Conservation (phyloP, 768 basidiomycete genomes). For the Rhizopogon vinicolor region DNA sequence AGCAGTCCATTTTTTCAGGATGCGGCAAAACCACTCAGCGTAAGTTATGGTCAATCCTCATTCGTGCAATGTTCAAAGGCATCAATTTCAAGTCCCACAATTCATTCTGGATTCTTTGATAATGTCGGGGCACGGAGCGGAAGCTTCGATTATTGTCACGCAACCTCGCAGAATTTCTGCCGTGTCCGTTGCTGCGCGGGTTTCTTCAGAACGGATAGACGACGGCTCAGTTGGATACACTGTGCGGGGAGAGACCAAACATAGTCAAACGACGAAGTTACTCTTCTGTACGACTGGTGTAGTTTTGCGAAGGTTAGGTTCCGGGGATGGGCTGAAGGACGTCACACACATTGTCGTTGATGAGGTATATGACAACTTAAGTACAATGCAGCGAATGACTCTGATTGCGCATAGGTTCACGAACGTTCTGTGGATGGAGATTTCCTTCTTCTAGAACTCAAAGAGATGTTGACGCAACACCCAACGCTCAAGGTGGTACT, state of each 20-base stretch:
- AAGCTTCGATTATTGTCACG: slow-evolving; percentile 76
- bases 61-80: neutral
- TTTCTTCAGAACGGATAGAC: slow-evolving; percentile 73
- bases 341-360: slow-evolving; percentile 88
- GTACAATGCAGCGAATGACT: neutral
- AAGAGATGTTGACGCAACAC: slow-evolving; percentile 65
- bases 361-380: slow-evolving; percentile 50
- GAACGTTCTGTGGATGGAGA: slow-evolving; percentile 92
- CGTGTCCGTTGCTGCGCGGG: slow-evolving; percentile 82
- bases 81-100: slow-evolving; percentile 62
- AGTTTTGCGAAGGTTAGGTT: slow-evolving; percentile 73
- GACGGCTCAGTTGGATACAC: slow-evolving; percentile 84
- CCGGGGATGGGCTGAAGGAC: slow-evolving; percentile 62
- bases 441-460: slow-evolving; percentile 80
- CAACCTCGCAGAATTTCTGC: slow-evolving; percentile 90
- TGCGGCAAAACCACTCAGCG: slow-evolving; percentile 91
- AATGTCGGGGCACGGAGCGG: slow-evolving; percentile 48
- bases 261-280: slow-evolving; percentile 61
- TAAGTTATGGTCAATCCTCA: slow-evolving; percentile 25
- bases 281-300: slow-evolving; percentile 95
- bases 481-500: slow-evolving; percentile 71
- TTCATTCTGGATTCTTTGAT: slow-evolving; percentile 88
- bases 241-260: slow-evolving; percentile 82
- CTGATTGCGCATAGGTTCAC: slow-evolving; percentile 57
- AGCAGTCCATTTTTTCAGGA: slow-evolving; percentile 34